Evolutionary conservation across 2,329 filamentous ascomycete genomes (phyloP), one percentile per base, ranked within the genome.

Genomic region (Stachybotrys elegans): DNA sequence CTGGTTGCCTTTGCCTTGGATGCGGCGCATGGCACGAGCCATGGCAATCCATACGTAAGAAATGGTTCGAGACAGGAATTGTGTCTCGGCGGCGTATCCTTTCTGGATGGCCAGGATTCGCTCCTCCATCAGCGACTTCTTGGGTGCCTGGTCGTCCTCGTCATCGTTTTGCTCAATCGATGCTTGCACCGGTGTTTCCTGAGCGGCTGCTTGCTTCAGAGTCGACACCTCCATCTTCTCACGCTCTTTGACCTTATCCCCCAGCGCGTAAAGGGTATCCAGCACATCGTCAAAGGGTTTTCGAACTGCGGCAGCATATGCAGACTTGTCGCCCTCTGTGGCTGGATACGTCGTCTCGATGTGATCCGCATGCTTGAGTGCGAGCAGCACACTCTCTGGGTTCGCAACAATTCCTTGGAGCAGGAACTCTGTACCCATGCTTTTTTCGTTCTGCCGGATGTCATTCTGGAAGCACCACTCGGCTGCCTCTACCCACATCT

Each of bases 31-130:
- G 4, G 92, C 87, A 41, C 93, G 84, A 68, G 95, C 94, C 47
- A 97, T 74, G 14, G 90, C 89, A 57, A 97, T 94, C 93, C 93
- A 98, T 5, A 90, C 84, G 57, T 89, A 91, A 0, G 93, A 95
- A 44, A 98, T 84, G 2, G 88, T 92, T 55, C 86, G 84, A 34
- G 86, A 92, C 19, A 97, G 75, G 14, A 86, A 73, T 22, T 85
- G 82, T 25, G 84, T 81, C 58, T 95, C 88, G 5, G 78, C 77
- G 7, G 81, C 78, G 57, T 87, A 86, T 11, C 82, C 82, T 48
- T 86, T 78, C 57, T 80, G 73, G 19, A 85, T 75, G 14, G 75
- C 73, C 42, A 75, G 70, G 37, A 81, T 74, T 51, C 84, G 80
- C 42, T 82, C 74, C 53, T 91, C 83, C 43, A 79, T 82, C 13